Conservation (phyloP, 1,284 basidiomycete species). For the Ustilago sp. region DNA sequence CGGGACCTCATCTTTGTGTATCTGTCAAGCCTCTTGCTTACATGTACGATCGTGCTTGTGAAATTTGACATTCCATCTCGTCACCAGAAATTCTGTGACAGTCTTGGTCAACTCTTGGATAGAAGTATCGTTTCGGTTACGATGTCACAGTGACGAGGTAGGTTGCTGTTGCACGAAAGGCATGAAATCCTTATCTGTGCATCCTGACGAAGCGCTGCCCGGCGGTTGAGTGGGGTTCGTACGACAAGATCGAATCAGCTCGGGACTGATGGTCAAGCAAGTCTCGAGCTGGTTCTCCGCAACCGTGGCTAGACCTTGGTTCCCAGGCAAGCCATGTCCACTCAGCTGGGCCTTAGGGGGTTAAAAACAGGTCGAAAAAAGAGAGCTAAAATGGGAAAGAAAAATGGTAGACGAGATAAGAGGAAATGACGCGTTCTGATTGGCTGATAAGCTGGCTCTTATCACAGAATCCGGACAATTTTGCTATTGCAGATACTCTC, state of each 20-base stretch:
- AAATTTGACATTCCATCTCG: too few species aligned
- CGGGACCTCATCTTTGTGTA: background rate
- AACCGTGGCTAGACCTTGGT: too few species aligned
- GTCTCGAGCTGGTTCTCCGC: too few species aligned
- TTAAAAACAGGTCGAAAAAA: background rate
- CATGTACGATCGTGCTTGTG: too few species aligned
- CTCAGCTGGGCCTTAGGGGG: too few species aligned
- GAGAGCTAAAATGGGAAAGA: background rate
- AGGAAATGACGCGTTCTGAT: conserved; percentile 70
- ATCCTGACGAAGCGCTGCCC: background rate
- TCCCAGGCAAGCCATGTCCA: too few species aligned
- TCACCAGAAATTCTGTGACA: too few species aligned
- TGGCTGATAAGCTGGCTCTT: conserved; percentile 12
- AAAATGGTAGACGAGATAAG: conserved; percentile 59
- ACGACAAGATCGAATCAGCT: background rate
- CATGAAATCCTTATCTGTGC: background rate
- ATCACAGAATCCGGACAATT: conserved; percentile 27
- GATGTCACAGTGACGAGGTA: too few species aligned
- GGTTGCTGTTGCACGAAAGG: background rate
- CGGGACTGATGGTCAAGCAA: too few species aligned
- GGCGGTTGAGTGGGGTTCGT: background rate
- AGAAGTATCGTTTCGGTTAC: too few species aligned
- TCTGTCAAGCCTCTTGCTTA: too few species aligned
- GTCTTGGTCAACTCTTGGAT: too few species aligned
- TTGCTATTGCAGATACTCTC: background rate